Evolutionary conservation across 225 moss, liverwort and hornwort genomes (phyloP).

Genomic region (Ulota crispa): DNA sequence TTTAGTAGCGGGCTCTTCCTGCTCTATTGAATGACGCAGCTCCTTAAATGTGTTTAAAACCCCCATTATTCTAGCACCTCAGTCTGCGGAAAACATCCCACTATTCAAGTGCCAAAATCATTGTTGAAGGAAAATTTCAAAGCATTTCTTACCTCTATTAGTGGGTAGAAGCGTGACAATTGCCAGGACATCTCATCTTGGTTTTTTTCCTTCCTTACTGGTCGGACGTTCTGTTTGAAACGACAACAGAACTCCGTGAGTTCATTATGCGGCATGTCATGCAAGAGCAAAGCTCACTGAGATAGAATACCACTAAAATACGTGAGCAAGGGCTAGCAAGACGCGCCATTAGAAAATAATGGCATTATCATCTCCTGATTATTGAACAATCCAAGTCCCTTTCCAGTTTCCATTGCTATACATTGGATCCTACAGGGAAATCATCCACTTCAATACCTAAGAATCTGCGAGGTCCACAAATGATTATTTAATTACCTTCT

Average conservation of each 20-base stretch:
- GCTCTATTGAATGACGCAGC: neutral
- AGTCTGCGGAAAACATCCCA: neutral
- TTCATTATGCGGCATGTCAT: constrained; percentile 6
- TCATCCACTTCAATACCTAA: neutral
- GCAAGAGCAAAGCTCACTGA: neutral
- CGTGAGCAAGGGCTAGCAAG: constrained; percentile 1
- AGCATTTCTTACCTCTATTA: constrained; percentile 64
- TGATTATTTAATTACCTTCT: constrained; percentile 58
- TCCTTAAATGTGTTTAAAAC: neutral
- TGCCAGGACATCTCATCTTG: constrained; percentile 86
- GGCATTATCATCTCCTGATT: neutral
- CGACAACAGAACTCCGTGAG: neutral
- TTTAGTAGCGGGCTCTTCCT: neutral
- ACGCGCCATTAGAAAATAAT: neutral
- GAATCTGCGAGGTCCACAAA: neutral
- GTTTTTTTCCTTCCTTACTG: constrained; percentile 80
- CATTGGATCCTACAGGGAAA: neutral
- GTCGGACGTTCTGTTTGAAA: constrained; percentile 53
- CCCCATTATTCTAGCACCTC: neutral
- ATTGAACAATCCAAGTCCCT: neutral
- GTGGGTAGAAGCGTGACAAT: constrained; percentile 88
- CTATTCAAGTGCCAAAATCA: neutral
- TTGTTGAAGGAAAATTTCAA: neutral
- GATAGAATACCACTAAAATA: neutral
- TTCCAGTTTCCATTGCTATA: neutral